These are phyloP conservation scores for Saccharum officinarum DNA, from an alignment of 176 grass and related monocot species.

Conservation along the genomic window DNA sequence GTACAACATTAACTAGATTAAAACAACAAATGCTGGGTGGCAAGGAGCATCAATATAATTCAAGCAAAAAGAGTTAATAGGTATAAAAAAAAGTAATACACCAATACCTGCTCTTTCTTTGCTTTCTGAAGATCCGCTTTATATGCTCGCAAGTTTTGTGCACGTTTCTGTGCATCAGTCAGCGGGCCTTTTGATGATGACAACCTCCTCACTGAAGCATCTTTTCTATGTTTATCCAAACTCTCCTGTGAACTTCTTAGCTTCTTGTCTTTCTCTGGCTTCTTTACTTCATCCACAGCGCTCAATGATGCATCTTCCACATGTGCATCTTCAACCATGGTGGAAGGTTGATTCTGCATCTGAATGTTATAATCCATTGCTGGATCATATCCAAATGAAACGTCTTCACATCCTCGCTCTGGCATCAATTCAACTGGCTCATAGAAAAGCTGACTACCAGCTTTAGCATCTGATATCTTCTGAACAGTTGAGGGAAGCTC, in stretches of 20 bases:
- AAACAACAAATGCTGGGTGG: not conserved
- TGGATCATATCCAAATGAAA: constrained; percentile 79
- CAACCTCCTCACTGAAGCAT: constrained; percentile 53
- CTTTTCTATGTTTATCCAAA: constrained; percentile 79
- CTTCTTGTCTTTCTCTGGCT: constrained; percentile 67
- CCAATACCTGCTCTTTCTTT: constrained; percentile 87
- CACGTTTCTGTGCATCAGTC: constrained; percentile 87
- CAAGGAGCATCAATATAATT: constrained; percentile 16
- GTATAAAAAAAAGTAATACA: constrained; percentile 13
- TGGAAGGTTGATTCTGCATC: constrained; percentile 51
- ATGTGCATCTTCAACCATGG: constrained; percentile 43
- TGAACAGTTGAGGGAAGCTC: constrained; percentile 52
- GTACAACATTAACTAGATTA: not conserved
- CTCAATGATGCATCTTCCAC: constrained; percentile 44
- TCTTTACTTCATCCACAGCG: constrained; percentile 53
- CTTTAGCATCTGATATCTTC: constrained; percentile 48
- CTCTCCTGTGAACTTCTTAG: constrained; percentile 61
- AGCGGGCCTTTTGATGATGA: constrained; percentile 54
- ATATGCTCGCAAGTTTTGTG: constrained; percentile 74
- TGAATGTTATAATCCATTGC: constrained; percentile 82
- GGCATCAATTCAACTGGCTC: constrained; percentile 90
- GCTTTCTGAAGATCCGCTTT: constrained; percentile 89
- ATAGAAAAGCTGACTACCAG: constrained; percentile 63
- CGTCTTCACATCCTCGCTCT: constrained; percentile 58
- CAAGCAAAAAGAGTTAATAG: not conserved